Evolutionary conservation across 352 stramenopile genomes (phyloP).

Genomic region (Phytopythium ostracodes): DNA sequence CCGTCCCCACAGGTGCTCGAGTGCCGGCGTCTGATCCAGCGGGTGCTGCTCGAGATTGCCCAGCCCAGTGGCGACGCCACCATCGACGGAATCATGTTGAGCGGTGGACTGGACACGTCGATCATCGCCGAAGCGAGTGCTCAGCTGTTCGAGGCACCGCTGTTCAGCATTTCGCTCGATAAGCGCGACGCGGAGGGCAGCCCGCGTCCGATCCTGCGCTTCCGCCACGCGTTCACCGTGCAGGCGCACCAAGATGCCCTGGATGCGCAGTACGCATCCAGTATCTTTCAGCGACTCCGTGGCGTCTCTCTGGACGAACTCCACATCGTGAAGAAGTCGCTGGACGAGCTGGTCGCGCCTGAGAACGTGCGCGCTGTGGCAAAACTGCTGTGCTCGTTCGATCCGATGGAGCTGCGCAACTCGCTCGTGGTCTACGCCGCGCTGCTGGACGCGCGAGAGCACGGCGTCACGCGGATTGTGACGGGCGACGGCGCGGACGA

Average conservation of each 20-base stretch:
- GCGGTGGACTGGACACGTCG: constrained; percentile 66
- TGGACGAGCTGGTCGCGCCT: constrained; percentile 44
- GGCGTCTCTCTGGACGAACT: constrained; percentile 53
- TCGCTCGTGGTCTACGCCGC: constrained; percentile 80
- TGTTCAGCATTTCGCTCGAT: constrained; percentile 36
- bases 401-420: constrained; percentile 88
- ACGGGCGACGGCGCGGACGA: constrained; percentile 87
- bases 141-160: constrained; percentile 23
- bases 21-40: constrained; percentile 49
- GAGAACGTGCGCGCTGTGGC: constrained; percentile 30
- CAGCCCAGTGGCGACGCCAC: constrained; percentile 6
- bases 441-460: constrained; percentile 41
- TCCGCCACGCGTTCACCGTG: constrained; percentile 53
- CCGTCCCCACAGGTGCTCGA: constrained; percentile 28
- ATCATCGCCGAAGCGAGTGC: constrained; percentile 58
- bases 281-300: constrained; percentile 39
- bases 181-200: constrained; percentile 19
- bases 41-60: constrained; percentile 45
- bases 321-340: constrained; percentile 45
- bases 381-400: constrained; percentile 62
- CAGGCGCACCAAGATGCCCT: constrained; percentile 33
- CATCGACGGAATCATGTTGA: constrained; percentile 47
- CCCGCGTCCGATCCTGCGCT: constrained; percentile 37
- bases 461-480: constrained; percentile 59
- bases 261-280: constrained; percentile 39